Percentiles rank a stretch among this genome's conserved stretches.
Evolutionary conservation across 2,329 filamentous ascomycete species (phyloP).

Genomic region (Penicillium sp.): DNA sequence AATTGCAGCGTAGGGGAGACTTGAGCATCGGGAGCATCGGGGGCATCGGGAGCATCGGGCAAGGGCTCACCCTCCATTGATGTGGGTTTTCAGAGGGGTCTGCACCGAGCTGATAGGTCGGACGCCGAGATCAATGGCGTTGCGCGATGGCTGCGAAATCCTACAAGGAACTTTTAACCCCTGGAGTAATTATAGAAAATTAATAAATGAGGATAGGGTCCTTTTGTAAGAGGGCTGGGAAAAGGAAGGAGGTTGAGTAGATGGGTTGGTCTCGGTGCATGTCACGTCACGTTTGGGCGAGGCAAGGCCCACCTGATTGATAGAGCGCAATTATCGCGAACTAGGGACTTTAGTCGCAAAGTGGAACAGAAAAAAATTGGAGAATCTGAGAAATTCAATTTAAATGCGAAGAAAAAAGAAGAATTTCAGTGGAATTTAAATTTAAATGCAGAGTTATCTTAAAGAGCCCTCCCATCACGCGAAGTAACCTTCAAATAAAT

Average conservation of each 20-base stretch:
- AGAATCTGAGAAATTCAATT: not conserved
- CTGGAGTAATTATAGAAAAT: not conserved
- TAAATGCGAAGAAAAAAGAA: not conserved
- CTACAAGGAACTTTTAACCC: not conserved
- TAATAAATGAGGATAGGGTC: not conserved
- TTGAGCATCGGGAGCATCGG: conserved; percentile 22
- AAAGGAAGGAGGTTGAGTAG: conserved; percentile 8
- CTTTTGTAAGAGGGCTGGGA: not conserved
- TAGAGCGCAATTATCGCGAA: conserved; percentile 12
- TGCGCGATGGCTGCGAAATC: conserved; percentile 1
- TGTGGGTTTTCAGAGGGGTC: conserved; percentile 8
- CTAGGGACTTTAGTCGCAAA: not conserved
- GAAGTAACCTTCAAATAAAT: not conserved
- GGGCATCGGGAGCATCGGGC: conserved; percentile 16
- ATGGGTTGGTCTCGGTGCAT: conserved; percentile 14
- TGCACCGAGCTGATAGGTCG: conserved; percentile 5
- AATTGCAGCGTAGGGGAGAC: conserved; percentile 27
- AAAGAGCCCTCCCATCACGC: not conserved
- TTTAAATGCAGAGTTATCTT: not conserved
- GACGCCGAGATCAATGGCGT: conserved; percentile 2
- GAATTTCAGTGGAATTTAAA: not conserved
- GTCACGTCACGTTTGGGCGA: conserved; percentile 24
- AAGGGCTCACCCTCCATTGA: conserved; percentile 35
- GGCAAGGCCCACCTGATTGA: conserved; percentile 20
- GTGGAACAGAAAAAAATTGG: not conserved